Evolutionary conservation across 306 rosid genomes (phyloP).

Genomic region (Fragaria iinumae): DNA sequence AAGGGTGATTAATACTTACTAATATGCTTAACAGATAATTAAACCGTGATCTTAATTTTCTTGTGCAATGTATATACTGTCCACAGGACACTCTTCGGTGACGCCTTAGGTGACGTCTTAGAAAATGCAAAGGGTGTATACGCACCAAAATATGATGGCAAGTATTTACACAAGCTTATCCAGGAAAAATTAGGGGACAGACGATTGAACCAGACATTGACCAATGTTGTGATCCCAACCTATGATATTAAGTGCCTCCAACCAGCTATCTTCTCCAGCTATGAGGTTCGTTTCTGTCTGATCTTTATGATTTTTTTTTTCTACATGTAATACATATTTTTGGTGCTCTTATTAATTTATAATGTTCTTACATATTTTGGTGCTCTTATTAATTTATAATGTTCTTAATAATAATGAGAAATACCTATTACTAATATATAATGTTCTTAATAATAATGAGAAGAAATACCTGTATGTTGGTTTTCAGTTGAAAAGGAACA

Average conservation of each 20-base stretch:
- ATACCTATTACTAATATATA: no score
- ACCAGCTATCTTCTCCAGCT: conserved; percentile 8
- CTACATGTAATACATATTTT: no score
- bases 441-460: no score
- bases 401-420: no score
- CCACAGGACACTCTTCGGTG: not conserved
- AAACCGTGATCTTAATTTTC: not conserved
- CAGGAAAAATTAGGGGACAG: not conserved
- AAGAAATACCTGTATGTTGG: not conserved
- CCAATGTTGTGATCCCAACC: conserved; percentile 3
- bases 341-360: not conserved
- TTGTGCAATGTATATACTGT: not conserved
- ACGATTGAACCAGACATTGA: not conserved
- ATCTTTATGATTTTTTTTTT: not conserved
- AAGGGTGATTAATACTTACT: not conserved
- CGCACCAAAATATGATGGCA: conserved; percentile 10
- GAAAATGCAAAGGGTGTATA: not conserved
- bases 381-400: not conserved
- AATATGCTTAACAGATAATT: not conserved
- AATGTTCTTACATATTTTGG: not conserved
- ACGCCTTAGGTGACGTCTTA: no score
- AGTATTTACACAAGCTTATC: not conserved
- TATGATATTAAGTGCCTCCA: not conserved
- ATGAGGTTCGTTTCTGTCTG: not conserved
- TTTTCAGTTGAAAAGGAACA: not conserved